A percentile compares a stretch with the other conserved stretches of the same genome.
phyloP scores from a whole-genome alignment of 176 grass and related monocot genomes.

The Leersia perrieri region DNA sequence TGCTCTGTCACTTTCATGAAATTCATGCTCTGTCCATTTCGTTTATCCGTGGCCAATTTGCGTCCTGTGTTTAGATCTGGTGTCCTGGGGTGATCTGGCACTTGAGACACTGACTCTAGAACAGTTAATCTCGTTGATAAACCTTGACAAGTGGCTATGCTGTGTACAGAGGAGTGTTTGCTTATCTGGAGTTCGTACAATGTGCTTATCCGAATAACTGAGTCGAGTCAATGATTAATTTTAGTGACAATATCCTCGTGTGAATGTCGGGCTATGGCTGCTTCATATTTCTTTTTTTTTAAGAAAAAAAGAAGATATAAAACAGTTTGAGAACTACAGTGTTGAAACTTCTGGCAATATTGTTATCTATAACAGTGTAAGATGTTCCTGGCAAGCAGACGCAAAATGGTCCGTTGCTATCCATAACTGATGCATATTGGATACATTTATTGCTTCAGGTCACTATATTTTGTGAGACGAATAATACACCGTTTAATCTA shows the following conservation, averaged over 20 bases:
- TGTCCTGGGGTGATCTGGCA: conserved; percentile 18
- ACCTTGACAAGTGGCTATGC: neutral
- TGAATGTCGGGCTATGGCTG: neutral
- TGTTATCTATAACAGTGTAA: conserved; percentile 25
- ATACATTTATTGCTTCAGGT: conserved; percentile 12
- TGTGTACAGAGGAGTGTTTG: neutral
- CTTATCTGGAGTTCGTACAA: neutral
- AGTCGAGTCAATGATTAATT: neutral
- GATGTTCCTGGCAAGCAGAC: conserved; percentile 7
- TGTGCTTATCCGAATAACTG: neutral
- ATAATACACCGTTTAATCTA: neutral
- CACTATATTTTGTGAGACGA: neutral
- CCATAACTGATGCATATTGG: neutral
- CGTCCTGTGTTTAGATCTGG: neutral
- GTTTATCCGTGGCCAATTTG: neutral
- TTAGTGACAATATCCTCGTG: neutral
- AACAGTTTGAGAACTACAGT: conserved; percentile 6
- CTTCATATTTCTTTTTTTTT: neutral
- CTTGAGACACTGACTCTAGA: conserved; percentile 5
- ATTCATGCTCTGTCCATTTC: conserved; percentile 22
- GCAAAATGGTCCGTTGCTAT: conserved; percentile 21
- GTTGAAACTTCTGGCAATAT: conserved; percentile 26
- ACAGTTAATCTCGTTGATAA: conserved; percentile 22
- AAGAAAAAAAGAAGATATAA: neutral
- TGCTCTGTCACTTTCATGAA: conserved; percentile 35